Evolutionary conservation across 2,329 filamentous ascomycete genomes (phyloP).

Genomic region (Hymenoscyphus fraxineus): DNA sequence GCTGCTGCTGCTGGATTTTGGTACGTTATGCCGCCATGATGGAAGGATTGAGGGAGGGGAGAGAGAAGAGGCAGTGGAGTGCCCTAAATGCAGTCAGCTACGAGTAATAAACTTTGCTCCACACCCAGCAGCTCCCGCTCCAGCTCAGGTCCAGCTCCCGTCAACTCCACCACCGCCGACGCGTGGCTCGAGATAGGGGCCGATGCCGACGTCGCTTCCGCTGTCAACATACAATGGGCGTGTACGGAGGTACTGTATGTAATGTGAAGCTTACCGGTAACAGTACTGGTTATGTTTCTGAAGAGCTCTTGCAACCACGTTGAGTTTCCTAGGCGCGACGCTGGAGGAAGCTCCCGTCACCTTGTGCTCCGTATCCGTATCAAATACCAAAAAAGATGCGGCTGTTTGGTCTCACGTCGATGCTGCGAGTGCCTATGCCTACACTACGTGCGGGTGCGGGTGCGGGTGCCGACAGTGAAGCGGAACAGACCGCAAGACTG

Average conservation of each 20-base stretch:
- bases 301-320: neutral
- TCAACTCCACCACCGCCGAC: neutral
- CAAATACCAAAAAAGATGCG: neutral
- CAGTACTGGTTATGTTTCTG: neutral
- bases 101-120: neutral
- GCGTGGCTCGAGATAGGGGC: neutral
- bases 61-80: neutral
- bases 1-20: no score
- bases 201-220: neutral
- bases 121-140: no score
- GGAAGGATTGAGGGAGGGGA: neutral
- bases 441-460: neutral
- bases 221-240: no score
- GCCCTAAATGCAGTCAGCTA: conserved; percentile 1
- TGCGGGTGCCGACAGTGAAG: neutral
- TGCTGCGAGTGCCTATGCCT: neutral
- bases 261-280: neutral
- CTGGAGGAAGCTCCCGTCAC: conserved; percentile 11
- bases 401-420: neutral
- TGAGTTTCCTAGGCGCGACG: neutral
- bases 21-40: neutral
- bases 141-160: no score
- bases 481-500: neutral
- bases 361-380: conserved; percentile 10
- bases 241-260: neutral